Percentiles rank a stretch among this genome's conserved stretches.
phyloP scores from a whole-genome alignment of 257 asterid genomes.

The Marsdenia floribunda region DNA sequence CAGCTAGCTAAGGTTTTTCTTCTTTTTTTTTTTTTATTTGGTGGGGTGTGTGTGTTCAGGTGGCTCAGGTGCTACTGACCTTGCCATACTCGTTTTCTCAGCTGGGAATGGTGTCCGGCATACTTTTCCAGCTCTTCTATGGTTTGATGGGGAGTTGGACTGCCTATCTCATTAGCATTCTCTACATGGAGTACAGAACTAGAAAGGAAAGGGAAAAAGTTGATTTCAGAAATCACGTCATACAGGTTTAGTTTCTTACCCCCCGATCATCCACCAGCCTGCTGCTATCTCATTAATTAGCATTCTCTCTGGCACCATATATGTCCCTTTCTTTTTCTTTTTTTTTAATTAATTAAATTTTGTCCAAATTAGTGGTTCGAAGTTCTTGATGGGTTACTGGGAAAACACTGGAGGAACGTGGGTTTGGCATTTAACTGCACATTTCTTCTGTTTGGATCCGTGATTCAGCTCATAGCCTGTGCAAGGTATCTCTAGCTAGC shows the following conservation, averaged over 20 bases:
- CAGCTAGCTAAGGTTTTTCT: too few relatives aligned
- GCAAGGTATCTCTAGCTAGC: constrained; percentile 52
- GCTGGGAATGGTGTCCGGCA: constrained; percentile 82
- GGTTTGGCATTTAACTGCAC: constrained; percentile 96
- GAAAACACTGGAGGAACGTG: constrained; percentile 94
- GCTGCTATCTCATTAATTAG: too few relatives aligned
- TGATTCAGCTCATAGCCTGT: constrained; percentile 95
- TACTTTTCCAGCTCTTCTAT: constrained; percentile 68
- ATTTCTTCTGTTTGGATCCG: constrained; percentile 92
- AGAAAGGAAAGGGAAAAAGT: constrained; percentile 84
- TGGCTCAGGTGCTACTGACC: constrained; percentile 83
- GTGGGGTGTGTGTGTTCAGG: constrained; percentile 31
- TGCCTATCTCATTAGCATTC: constrained; percentile 73
- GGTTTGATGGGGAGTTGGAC: constrained; percentile 92
- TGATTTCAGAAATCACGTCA: constrained; percentile 83
- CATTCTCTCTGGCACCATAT: too few relatives aligned
- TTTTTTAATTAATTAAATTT: too few relatives aligned
- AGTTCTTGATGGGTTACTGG: constrained; percentile 92
- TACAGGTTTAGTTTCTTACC: constrained; percentile 57
- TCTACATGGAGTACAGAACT: constrained; percentile 76
- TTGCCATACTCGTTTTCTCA: constrained; percentile 90
- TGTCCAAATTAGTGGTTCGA: constrained; percentile 63
- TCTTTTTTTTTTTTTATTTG: background rate
- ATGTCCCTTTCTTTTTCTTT: too few relatives aligned
- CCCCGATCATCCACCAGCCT: too few relatives aligned